phyloP scores from a whole-genome alignment of 257 asterid genomes.

The Jacaranda copaia region DNA sequence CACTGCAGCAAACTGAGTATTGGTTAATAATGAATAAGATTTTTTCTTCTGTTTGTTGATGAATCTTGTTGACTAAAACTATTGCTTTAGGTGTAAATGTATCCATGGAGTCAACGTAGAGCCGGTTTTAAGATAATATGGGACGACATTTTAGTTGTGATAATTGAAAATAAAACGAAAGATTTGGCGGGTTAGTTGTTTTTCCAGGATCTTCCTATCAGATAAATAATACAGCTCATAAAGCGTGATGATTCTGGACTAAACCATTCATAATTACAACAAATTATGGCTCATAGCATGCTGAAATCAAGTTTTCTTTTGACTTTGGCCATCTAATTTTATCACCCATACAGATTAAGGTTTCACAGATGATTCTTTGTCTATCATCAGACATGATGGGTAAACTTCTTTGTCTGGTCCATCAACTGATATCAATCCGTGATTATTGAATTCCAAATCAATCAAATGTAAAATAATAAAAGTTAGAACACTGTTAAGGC shows the following conservation, averaged over 20 bases:
- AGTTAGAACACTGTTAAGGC: slow-evolving; percentile 11
- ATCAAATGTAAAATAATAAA: not conserved
- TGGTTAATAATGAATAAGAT: too few relatives aligned
- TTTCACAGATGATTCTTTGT: not conserved
- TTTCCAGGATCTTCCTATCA: not conserved
- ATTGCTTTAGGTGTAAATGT: not conserved
- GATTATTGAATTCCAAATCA: not conserved
- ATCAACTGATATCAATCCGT: not conserved
- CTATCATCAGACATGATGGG: not conserved
- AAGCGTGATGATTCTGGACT: not conserved
- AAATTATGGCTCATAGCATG: not conserved
- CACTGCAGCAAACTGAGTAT: too few relatives aligned
- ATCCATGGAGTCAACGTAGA: not conserved
- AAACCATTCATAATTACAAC: not conserved
- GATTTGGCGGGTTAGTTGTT: not conserved
- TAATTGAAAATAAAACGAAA: not conserved
- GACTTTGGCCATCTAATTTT: not conserved
- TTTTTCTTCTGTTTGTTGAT: too few relatives aligned
- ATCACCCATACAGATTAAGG: too few relatives aligned
- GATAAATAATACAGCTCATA: not conserved
- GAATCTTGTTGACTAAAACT: too few relatives aligned
- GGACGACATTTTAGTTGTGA: not conserved
- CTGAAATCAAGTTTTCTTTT: not conserved
- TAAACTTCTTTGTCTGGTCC: slow-evolving; percentile 12
- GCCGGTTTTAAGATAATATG: not conserved